Evolutionary conservation across 495 filamentous ascomycete genomes (phyloP).

Genomic region (Hamigera avellanea): DNA sequence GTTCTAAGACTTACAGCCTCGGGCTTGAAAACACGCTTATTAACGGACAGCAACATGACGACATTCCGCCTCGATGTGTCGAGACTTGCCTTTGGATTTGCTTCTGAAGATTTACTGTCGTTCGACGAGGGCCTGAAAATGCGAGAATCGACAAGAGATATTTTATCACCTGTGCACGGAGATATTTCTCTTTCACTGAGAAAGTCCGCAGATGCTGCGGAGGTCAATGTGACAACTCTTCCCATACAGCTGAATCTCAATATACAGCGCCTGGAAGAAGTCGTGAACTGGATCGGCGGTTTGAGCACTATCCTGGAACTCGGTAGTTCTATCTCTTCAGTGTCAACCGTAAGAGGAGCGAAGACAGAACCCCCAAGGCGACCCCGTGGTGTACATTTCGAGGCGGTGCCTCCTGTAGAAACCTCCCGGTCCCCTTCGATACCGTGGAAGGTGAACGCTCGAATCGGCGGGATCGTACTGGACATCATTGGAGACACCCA

Average conservation of each 20-base stretch:
- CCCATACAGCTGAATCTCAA: constrained; percentile 70
- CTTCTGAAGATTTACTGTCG: constrained; percentile 59
- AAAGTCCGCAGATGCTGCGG: constrained; percentile 38
- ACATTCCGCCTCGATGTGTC: constrained; percentile 33
- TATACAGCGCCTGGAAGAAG: constrained; percentile 73
- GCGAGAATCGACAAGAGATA: constrained; percentile 58
- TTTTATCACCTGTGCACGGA: constrained; percentile 42
- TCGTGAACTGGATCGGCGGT: constrained; percentile 79
- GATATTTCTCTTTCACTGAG: constrained; percentile 54
- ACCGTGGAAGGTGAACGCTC: constrained; percentile 57
- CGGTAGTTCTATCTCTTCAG: constrained; percentile 71
- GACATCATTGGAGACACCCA: constrained; percentile 67
- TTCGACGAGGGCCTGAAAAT: constrained; percentile 57
- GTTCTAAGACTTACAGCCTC: constrained; percentile 20
- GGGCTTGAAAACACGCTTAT: constrained; percentile 17
- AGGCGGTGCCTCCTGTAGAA: constrained; percentile 20
- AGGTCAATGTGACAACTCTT: constrained; percentile 65
- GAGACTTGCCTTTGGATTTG: constrained; percentile 64
- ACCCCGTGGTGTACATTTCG: constrained; percentile 63
- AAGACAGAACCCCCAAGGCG: constrained; percentile 19
- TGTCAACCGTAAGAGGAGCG: constrained; percentile 40
- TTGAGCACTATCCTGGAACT: constrained; percentile 85
- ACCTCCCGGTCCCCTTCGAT: constrained; percentile 13
- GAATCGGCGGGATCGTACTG: constrained; percentile 64
- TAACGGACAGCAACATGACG: constrained; percentile 8